Evolutionary conservation across 371 early-diverging fungal species (phyloP).

Genomic region (Mortierella sp.): DNA sequence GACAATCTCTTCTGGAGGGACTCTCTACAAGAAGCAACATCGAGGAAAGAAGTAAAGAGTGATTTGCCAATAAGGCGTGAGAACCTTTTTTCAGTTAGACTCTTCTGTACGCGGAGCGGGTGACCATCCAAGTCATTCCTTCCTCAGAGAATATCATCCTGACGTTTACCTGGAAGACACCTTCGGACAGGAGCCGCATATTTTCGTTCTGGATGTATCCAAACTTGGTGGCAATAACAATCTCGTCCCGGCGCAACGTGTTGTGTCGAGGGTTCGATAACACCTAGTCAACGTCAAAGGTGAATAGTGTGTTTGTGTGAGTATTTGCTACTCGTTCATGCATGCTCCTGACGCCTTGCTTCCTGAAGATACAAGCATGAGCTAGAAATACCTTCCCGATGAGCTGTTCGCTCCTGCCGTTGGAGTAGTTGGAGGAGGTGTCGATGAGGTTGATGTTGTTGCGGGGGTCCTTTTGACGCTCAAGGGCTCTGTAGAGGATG

Average conservation of each 20-base stretch:
- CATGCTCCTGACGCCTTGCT: not conserved
- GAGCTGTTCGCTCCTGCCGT: conserved; percentile 54
- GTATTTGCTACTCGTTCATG: not conserved
- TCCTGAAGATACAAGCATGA: not conserved
- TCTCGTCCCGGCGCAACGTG: conserved; percentile 40
- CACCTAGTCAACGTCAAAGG: conserved; percentile 17
- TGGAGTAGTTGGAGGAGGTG: conserved; percentile 52
- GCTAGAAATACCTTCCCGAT: conserved; percentile 42
- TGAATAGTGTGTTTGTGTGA: not conserved
- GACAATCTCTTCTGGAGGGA: conserved; percentile 55
- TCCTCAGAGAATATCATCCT: not conserved
- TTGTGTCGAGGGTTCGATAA: conserved; percentile 36
- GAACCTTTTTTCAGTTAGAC: not conserved
- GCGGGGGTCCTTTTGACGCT: conserved; percentile 45
- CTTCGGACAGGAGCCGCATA: conserved; percentile 43
- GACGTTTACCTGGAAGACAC: conserved; percentile 32
- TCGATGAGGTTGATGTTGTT: conserved; percentile 56
- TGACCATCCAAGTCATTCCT: not conserved
- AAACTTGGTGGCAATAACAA: conserved; percentile 52
- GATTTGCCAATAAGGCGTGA: not conserved
- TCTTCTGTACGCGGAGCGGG: no score
- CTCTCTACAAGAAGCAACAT: conserved; percentile 15
- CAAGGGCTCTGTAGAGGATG: conserved; percentile 44
- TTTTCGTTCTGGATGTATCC: conserved; percentile 57
- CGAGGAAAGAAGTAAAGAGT: not conserved